phyloP scores from a whole-genome alignment of 768 basidiomycete genomes.

The Russula virescens region DNA sequence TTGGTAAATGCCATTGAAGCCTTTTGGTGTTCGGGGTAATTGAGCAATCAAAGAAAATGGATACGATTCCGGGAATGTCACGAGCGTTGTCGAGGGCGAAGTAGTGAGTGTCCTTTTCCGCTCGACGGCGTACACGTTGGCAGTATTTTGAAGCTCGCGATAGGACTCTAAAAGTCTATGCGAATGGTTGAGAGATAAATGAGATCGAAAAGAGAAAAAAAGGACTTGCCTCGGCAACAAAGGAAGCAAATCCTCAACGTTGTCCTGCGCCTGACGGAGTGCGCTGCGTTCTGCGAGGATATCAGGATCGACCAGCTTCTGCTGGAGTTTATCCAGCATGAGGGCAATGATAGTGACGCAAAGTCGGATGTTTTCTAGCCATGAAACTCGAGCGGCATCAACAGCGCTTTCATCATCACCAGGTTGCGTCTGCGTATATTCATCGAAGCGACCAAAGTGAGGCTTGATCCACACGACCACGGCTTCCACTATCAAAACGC shows the following conservation, averaged over 20 bases:
- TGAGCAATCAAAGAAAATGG: constrained; percentile 79
- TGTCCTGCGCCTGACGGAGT: constrained; percentile 81
- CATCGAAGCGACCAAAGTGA: constrained; percentile 88
- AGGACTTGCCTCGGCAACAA: constrained; percentile 72
- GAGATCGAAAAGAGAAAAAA: neutral
- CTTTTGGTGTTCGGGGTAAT: constrained; percentile 48
- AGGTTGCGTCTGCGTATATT: constrained; percentile 55
- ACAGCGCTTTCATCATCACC: constrained; percentile 61
- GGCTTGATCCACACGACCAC: constrained; percentile 94
- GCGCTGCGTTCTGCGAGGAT: constrained; percentile 55
- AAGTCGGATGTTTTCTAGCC: constrained; percentile 88
- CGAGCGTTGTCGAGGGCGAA: constrained; percentile 53
- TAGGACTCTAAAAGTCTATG: constrained; percentile 81
- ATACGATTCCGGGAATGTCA: constrained; percentile 90
- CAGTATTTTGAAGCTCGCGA: constrained; percentile 68
- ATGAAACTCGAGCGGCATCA: constrained; percentile 73
- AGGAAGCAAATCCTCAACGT: constrained; percentile 78
- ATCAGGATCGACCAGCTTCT: constrained; percentile 63
- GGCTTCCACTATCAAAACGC: constrained; percentile 76
- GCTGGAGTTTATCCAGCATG: constrained; percentile 86
- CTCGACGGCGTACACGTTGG: constrained; percentile 64
- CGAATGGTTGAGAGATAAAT: constrained; percentile 10
- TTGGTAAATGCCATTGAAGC: constrained; percentile 37
- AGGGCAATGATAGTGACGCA: constrained; percentile 84
- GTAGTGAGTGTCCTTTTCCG: constrained; percentile 55